Evolutionary conservation across 129 eudicot genomes (phyloP).

Genomic region (Arctium minus): DNA sequence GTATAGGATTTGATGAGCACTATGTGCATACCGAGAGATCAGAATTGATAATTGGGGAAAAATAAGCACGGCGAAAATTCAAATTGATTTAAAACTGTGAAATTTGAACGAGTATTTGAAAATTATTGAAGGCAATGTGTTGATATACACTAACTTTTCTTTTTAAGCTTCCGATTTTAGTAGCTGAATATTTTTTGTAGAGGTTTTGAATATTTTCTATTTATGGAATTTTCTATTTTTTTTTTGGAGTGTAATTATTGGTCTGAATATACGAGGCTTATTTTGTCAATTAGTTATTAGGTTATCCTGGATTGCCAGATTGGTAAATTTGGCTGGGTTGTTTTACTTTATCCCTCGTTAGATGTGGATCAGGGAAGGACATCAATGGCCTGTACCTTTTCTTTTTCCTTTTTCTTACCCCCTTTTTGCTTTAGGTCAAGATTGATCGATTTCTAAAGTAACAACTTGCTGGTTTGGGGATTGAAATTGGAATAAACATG

Average conservation of each 20-base stretch:
- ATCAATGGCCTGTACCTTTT: conserved; percentile 22
- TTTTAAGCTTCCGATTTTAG: not conserved
- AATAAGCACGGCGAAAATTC: not conserved
- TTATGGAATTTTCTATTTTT: not conserved
- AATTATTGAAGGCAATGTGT: not conserved
- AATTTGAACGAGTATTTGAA: not conserved
- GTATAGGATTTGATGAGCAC: conserved; percentile 1
- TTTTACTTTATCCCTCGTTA: not conserved
- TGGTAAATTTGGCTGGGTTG: conserved; percentile 8
- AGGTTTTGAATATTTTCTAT: not conserved
- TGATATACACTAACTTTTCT: not conserved
- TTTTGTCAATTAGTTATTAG: conserved; percentile 35
- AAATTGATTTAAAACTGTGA: not conserved
- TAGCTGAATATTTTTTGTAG: not conserved
- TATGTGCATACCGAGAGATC: conserved; percentile 13
- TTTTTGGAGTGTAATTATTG: conserved; percentile 11
- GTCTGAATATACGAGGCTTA: conserved; percentile 22
- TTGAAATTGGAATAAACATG: conserved; percentile 6
- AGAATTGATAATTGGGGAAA: conserved; percentile 11
- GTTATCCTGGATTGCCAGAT: conserved; percentile 19
- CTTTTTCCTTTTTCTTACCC: not conserved
- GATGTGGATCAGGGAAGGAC: conserved; percentile 30
- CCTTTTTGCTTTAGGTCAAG: conserved; percentile 9
- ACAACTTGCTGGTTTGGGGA: not conserved
- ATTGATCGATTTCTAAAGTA: not conserved